A percentile compares a stretch with the other conserved stretches of the same genome.
These are phyloP conservation scores for Lactarius quietus DNA, from an alignment of 768 basidiomycete genomes.

Conservation along the genomic window DNA sequence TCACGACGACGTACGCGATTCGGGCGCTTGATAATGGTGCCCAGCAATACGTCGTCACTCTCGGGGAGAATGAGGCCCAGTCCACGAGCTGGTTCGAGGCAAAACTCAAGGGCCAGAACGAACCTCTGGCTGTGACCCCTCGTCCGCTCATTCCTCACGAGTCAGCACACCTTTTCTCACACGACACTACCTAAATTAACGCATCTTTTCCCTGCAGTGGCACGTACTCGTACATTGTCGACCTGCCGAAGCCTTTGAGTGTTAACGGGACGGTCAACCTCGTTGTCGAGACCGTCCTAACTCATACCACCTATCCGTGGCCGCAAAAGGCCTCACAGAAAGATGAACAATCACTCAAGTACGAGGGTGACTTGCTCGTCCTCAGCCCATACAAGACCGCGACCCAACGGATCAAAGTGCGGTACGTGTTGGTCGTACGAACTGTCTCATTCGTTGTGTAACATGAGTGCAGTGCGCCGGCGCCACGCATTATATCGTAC, in stretches of 20 bases:
- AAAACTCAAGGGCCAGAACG: constrained; percentile 68
- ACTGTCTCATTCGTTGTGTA: neutral
- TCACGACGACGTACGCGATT: constrained; percentile 86
- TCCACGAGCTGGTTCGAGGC: constrained; percentile 77
- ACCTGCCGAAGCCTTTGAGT: constrained; percentile 56
- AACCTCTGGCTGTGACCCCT: constrained; percentile 49
- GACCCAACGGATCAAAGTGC: constrained; percentile 83
- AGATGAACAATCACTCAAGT: constrained; percentile 78
- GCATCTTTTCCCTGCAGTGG: constrained; percentile 30
- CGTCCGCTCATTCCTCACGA: constrained; percentile 45
- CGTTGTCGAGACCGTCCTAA: constrained; percentile 73
- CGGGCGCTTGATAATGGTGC: constrained; percentile 62
- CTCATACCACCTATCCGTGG: constrained; percentile 74
- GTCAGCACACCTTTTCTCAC: constrained; percentile 40
- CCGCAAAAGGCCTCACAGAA: constrained; percentile 69
- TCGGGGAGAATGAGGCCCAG: constrained; percentile 57
- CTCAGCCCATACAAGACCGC: constrained; percentile 79
- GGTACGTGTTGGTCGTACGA: constrained; percentile 45
- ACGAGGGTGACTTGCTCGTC: constrained; percentile 71
- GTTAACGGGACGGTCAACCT: constrained; percentile 65
- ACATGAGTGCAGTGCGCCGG: constrained; percentile 50
- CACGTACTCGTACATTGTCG: constrained; percentile 56
- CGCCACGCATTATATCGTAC: constrained; percentile 67
- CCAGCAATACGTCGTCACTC: constrained; percentile 62
- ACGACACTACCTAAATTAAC: neutral